A percentile compares a stretch with the other conserved stretches of the same genome.
Evolutionary conservation across 2,329 filamentous ascomycete species (phyloP).

Genomic region (Botrytis squamosa): DNA sequence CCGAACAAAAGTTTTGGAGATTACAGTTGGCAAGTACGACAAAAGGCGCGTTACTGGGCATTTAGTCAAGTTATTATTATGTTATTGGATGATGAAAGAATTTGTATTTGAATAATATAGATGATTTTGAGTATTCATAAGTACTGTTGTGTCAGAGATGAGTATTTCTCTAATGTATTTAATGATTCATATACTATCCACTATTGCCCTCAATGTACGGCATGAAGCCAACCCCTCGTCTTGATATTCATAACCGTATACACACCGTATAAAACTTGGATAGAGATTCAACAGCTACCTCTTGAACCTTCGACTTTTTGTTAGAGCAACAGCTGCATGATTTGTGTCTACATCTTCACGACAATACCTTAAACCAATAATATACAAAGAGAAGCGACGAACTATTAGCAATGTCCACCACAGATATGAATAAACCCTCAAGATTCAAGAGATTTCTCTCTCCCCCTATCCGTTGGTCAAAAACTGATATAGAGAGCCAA

Average conservation of each 20-base stretch:
- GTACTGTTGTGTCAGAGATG: background rate
- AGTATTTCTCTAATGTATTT: background rate
- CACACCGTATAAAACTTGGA: background rate
- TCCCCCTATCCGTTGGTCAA: background rate
- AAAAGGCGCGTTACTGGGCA: constrained; percentile 27
- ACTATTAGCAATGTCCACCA: too few species aligned
- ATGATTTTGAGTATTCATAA: background rate
- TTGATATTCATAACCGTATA: background rate
- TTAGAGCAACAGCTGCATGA: background rate
- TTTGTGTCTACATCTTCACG: too few species aligned
- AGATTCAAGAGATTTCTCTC: background rate
- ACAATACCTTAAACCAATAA: background rate
- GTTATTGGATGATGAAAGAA: background rate
- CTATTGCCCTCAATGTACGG: too few species aligned
- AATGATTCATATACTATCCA: background rate
- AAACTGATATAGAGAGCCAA: background rate
- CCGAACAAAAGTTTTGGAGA: constrained; percentile 33
- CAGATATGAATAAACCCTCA: background rate
- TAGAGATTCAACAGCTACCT: background rate
- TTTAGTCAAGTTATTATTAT: background rate
- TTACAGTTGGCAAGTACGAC: constrained; percentile 27
- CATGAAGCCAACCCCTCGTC: background rate
- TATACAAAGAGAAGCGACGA: background rate
- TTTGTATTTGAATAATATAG: background rate
- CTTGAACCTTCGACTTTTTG: too few species aligned